Evolutionary conservation across 2,329 filamentous ascomycete species (phyloP).

Genomic region (Onygena corvina): DNA sequence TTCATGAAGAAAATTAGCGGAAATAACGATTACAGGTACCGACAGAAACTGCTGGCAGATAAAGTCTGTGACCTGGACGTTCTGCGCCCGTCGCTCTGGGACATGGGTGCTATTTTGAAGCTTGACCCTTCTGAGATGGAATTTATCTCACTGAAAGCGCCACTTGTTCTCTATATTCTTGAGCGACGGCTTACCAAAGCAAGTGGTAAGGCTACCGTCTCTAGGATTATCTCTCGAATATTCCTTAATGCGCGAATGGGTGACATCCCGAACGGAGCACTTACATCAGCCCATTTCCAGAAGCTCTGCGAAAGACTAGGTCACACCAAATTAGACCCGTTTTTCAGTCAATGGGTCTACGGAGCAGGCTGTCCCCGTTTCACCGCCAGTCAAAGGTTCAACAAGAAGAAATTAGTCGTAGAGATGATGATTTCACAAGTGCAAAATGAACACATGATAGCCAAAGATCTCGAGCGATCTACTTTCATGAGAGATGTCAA

Average conservation of each 20-base stretch:
- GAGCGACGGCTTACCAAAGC: constrained; percentile 84
- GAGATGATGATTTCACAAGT: constrained; percentile 80
- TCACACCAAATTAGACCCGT: constrained; percentile 73
- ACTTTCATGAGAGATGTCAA: constrained; percentile 78
- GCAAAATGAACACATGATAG: constrained; percentile 46
- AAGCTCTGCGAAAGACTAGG: constrained; percentile 78
- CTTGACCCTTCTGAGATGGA: constrained; percentile 77
- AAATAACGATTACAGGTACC: constrained; percentile 87
- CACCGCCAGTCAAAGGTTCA: constrained; percentile 76
- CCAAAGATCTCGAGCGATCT: constrained; percentile 52
- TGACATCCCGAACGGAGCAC: constrained; percentile 55
- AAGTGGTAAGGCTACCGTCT: constrained; percentile 70
- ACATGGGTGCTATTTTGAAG: constrained; percentile 64
- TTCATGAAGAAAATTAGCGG: constrained; percentile 86
- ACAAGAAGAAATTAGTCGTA: constrained; percentile 92
- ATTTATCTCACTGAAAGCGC: constrained; percentile 82
- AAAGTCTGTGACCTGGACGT: constrained; percentile 69
- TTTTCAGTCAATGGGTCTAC: constrained; percentile 88
- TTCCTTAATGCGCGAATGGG: constrained; percentile 78
- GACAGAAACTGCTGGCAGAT: constrained; percentile 75
- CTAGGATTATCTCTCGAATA: constrained; percentile 72
- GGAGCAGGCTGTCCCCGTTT: constrained; percentile 83
- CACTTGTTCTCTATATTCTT: constrained; percentile 82
- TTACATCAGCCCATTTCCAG: constrained; percentile 67
- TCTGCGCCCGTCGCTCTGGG: constrained; percentile 66